Conservation (phyloP, 1,284 basidiomycete species). For the Cutaneotrichosporon cutaneum region DNA sequence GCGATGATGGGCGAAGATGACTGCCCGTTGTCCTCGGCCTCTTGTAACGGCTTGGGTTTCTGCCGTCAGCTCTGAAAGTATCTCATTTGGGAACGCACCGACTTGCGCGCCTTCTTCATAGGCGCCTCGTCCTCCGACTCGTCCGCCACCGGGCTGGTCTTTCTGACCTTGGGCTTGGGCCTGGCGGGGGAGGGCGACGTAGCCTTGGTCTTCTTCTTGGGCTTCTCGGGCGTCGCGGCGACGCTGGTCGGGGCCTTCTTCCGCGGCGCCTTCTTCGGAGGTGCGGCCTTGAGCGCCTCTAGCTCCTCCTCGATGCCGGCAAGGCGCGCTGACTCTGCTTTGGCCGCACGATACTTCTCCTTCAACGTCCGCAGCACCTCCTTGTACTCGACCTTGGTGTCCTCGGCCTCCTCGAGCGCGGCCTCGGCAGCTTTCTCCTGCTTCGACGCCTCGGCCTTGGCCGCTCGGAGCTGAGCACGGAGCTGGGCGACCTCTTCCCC, state of each 20-base stretch:
- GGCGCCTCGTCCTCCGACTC: constrained; percentile 30
- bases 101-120: constrained; percentile 35
- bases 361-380: constrained; percentile 28
- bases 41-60: constrained; percentile 4
- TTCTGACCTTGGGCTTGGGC: constrained; percentile 7
- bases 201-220: constrained; percentile 19
- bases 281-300: constrained; percentile 26
- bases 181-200: too few species aligned
- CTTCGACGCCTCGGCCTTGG: constrained; percentile 32
- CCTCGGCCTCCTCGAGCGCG: constrained; percentile 33
- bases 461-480: constrained; percentile 29
- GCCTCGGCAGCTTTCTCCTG: constrained; percentile 35
- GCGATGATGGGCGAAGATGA: not conserved
- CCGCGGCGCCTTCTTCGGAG: constrained; percentile 11
- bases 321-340: constrained; percentile 33
- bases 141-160: constrained; percentile 29
- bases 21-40: constrained; percentile 2
- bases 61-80: not conserved
- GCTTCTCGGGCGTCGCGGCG: constrained; percentile 1
- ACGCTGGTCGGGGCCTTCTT: not conserved
- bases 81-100: constrained; percentile 12
- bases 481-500: constrained; percentile 32
- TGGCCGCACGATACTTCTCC: constrained; percentile 27
- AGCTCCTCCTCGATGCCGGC: constrained; percentile 40
- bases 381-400: constrained; percentile 23